Base-by-base conservation (phyloP, 1,284 basidiomycete genomes). In the Rhodotorula glutinis region DNA sequence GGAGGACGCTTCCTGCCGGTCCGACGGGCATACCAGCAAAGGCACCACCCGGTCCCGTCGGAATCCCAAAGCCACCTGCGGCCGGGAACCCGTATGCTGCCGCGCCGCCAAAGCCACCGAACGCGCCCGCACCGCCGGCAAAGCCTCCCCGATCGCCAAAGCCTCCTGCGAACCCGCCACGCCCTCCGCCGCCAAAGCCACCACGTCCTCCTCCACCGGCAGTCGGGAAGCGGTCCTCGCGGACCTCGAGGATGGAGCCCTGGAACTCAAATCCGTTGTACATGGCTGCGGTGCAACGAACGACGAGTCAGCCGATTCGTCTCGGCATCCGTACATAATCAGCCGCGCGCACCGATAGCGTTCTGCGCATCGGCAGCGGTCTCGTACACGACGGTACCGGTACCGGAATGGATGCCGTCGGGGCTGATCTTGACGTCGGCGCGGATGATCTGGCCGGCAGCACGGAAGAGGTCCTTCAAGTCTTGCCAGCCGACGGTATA, bases 401-500 rank as follows among this genome's bases (percentile, higher is more conserved):
- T 76, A 17, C 74, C 75, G 8, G 65, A 52, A 44, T 69, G 90
- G 23, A 89, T 85, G 23, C 95, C 95, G 79, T 98, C 93, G 25
- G 87, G 86, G 66, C 87, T 88, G 74, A 93, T 89, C 75, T 93
- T 92, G 75, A 97, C 89, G 78, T 98, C 94, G 63, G 95, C 92
- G 49, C 94, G 87, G 68, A 96, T 86, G 75, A 97, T 92, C 76
- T 90, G 91, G 33, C 95, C 94, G 49, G 94, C 91, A 41, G 90
- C 86, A 63, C 94, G 87, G 87, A 98, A 97, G 41, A 98, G 82
- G 78, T 98, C 94, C 79, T 98, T 98, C 66, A 98, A 83, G 78
- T 98, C 95, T 79, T 98, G 95, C 95, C 95, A 98, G 49, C 92
- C 92, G 41, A 92, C 92, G 80, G 93, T 91, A 76, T 91, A 91